Base-by-base conservation (phyloP, 78 protist species). In the Dictyostelium purpureum region DNA sequence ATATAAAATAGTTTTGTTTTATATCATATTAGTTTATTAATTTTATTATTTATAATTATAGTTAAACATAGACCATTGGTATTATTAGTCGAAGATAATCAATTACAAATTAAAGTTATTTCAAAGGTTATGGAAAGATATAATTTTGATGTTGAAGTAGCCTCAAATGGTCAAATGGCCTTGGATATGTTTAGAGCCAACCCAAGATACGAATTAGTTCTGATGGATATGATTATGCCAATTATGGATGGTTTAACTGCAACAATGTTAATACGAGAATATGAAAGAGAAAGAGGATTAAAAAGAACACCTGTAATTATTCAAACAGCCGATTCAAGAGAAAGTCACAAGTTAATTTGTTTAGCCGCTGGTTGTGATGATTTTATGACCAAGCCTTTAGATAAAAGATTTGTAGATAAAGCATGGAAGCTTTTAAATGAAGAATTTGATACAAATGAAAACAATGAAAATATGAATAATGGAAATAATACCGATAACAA, bases 141-240 rank as follows among this genome's bases (percentile, higher is more conserved):
- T 37, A 90, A 90, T 79, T 90, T 90, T 26, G 94, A 90, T 45
- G 94, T 90, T 12, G 90, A 90, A 42, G 89, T 90, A 21, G 94
- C 94, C 24, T 73, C 94, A 31, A 81, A 90, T 69, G 94, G 94
- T 5, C 85, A 69, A 35, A 78, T 90, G 89, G 94, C 94, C 12
- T 67, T 90, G 37, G 94, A 90, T 47, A 90, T 90, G 94, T 90
- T 75, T 42, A 57, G 61, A 54, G 52, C 79, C 24, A 90, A 90
- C n/a, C 89, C 88, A 49, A 77, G 71, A 70, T 90, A 78, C 65
- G 94, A 90, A 42, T 65, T 90, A 57, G 83, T 90, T 26, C 52
- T 90, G 4, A 90, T 90, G 94, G 94, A 90, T 56, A 81, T 90
- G 31, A 81, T 81, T 42, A 90, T 90, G 94, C 94, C 94, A 42